Evolutionary conservation across 73 alveolate species (phyloP).

Genomic region (Paramecium sexaurelia): DNA sequence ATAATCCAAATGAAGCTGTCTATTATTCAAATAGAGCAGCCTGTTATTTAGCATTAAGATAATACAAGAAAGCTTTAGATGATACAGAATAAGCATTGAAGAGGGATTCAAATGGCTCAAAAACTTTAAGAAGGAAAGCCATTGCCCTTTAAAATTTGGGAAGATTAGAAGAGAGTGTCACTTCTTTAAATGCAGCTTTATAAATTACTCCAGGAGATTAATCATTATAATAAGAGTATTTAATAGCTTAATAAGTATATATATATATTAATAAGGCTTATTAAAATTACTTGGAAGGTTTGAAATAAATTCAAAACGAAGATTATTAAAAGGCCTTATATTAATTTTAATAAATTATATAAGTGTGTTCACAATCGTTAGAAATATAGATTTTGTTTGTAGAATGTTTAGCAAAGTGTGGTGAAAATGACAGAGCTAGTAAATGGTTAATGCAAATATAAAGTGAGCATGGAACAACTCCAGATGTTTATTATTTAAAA

Average conservation of each 20-base stretch:
- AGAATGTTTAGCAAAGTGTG: slow-evolving; percentile 31
- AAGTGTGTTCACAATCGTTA: not conserved
- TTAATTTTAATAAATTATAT: slow-evolving; percentile 19
- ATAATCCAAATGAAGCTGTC: slow-evolving; percentile 77
- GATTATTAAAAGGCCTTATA: slow-evolving; percentile 51
- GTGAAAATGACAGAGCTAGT: slow-evolving; percentile 64
- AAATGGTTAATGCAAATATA: slow-evolving; percentile 39
- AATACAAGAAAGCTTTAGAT: slow-evolving; percentile 82
- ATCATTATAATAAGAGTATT: not conserved
- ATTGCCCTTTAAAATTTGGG: slow-evolving; percentile 78
- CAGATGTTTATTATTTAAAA: slow-evolving; percentile 62
- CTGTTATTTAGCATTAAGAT: slow-evolving; percentile 80
- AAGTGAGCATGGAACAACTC: slow-evolving; percentile 54
- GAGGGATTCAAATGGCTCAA: slow-evolving; percentile 79
- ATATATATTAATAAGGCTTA: not conserved
- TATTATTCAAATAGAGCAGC: slow-evolving; percentile 92
- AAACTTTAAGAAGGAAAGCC: slow-evolving; percentile 85
- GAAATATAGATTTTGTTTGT: not conserved
- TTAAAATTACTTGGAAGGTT: not conserved
- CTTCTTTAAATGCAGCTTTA: slow-evolving; percentile 63
- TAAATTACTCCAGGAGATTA: slow-evolving; percentile 45
- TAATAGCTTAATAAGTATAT: slow-evolving; percentile 10
- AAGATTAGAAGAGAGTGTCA: slow-evolving; percentile 76
- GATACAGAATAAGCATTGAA: slow-evolving; percentile 89
- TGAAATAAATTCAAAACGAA: not conserved